Evolutionary conservation across 495 filamentous ascomycete genomes (phyloP).

Genomic region (Penicillium steckii): DNA sequence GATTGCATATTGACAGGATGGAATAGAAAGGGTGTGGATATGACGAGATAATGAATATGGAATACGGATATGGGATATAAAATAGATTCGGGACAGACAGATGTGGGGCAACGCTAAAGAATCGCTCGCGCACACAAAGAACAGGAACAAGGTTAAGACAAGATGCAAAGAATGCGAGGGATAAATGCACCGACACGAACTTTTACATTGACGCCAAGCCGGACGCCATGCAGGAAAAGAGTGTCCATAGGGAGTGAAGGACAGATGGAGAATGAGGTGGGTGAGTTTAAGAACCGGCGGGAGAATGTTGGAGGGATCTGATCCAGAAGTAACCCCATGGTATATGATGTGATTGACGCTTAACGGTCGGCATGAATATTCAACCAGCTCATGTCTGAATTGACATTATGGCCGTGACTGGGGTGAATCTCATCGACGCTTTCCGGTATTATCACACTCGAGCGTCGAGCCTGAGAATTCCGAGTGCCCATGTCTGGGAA

Average conservation of each 20-base stretch:
- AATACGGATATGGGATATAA: neutral
- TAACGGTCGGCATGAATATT: slow-evolving; percentile 52
- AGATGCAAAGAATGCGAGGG: neutral
- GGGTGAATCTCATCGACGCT: slow-evolving; percentile 41
- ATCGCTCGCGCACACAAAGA: slow-evolving; percentile 17
- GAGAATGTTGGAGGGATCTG: neutral
- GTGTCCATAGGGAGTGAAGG: neutral
- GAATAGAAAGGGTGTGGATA: no score
- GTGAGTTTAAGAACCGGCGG: neutral
- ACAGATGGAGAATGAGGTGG: neutral
- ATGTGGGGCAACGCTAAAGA: slow-evolving; percentile 19
- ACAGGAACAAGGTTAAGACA: neutral
- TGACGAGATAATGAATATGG: neutral
- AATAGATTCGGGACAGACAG: no score
- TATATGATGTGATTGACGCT: no score
- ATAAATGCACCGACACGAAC: neutral
- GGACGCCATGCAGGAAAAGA: neutral
- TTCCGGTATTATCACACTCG: slow-evolving; percentile 37
- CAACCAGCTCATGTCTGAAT: slow-evolving; percentile 75
- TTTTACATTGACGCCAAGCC: neutral
- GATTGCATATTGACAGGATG: no score
- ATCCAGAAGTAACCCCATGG: no score
- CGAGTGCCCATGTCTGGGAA: slow-evolving; percentile 15
- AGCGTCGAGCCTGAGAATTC: slow-evolving; percentile 32
- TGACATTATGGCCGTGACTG: slow-evolving; percentile 28